Percentiles rank a stretch among this genome's conserved stretches.
Evolutionary conservation across 257 asterid species (phyloP).

Genomic region (Przewalskia tangutica): DNA sequence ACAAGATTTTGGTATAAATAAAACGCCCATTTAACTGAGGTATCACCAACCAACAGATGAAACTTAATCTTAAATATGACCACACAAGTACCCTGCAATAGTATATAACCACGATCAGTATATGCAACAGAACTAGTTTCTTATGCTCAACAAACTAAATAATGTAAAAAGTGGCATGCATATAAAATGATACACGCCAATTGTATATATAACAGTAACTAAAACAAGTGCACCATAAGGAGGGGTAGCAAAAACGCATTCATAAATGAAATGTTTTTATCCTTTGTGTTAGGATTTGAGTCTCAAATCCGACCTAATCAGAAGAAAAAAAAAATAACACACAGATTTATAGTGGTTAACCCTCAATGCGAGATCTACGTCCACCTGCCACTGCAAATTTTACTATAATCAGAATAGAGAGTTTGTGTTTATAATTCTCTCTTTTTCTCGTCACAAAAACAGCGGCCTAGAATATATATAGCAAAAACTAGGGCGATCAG

Average conservation of each 20-base stretch:
- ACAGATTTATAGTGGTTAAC: no score
- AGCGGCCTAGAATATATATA: no score
- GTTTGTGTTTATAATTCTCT: no score
- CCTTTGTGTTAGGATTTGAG: no score
- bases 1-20: constrained; percentile 17
- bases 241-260: background rate
- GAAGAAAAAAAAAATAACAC: no score
- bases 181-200: background rate
- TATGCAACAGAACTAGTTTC: background rate
- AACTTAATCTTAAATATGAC: constrained; percentile 19
- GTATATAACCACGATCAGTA: background rate
- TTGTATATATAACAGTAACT: background rate
- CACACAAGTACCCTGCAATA: constrained; percentile 35
- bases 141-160: background rate
- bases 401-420: no score
- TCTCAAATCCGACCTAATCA: no score
- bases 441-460: no score
- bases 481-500: no score
- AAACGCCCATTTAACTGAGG: constrained; percentile 29
- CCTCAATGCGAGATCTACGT: no score
- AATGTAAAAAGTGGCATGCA: background rate
- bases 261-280: background rate
- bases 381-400: no score
- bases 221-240: background rate
- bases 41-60: constrained; percentile 25